Evolutionary conservation across 495 filamentous ascomycete genomes (phyloP).

Genomic region (Podospora appendiculata): DNA sequence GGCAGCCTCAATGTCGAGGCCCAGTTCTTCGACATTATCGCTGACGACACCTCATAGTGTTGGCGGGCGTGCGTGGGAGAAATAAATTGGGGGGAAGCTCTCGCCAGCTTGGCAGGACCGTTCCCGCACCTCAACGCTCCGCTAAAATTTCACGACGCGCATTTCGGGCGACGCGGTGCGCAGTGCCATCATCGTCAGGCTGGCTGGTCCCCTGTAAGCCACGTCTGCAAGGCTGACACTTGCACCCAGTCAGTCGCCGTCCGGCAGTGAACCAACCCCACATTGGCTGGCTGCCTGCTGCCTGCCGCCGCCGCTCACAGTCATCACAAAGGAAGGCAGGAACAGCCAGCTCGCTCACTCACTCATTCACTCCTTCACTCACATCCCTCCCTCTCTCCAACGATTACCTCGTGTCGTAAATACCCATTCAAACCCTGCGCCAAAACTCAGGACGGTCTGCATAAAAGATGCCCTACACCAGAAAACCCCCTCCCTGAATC

Average conservation of each 20-base stretch:
- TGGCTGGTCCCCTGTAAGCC: constrained; percentile 6
- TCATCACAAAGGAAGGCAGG: background rate
- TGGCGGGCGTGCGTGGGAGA: background rate
- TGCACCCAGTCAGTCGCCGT: too few species aligned
- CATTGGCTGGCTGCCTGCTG: background rate
- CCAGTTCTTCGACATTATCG: constrained; percentile 43
- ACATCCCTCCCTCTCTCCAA: too few species aligned
- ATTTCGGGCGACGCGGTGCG: too few species aligned
- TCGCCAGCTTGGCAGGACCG: background rate
- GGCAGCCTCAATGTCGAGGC: constrained; percentile 40
- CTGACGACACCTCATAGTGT: constrained; percentile 10
- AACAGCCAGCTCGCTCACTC: too few species aligned
- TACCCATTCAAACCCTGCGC: too few species aligned
- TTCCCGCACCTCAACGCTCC: background rate
- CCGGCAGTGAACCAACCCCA: too few species aligned
- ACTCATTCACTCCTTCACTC: too few species aligned
- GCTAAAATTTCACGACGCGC: constrained; percentile 8
- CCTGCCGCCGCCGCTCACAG: background rate
- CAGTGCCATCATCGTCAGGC: too few species aligned
- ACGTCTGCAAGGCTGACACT: constrained; percentile 12
- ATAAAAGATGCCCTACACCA: too few species aligned
- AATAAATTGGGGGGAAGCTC: background rate
- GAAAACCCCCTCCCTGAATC: background rate
- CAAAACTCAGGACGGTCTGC: too few species aligned
- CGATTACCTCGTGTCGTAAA: too few species aligned